Conservation (phyloP, 306 rosid genomes). For the Abrus precatorius region DNA sequence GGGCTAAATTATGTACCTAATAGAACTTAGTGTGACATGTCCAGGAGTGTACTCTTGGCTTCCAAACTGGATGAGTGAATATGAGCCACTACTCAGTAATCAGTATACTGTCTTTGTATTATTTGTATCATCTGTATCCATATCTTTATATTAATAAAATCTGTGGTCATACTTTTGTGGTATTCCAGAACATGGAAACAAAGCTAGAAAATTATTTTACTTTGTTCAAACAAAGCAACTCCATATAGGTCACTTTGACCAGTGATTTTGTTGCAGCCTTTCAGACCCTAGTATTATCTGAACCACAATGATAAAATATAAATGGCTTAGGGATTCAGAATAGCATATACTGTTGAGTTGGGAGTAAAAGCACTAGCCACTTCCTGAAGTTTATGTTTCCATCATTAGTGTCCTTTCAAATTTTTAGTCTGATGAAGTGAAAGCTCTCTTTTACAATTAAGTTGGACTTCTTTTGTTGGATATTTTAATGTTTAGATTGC, state of each 20-base stretch:
- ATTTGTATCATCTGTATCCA: slow-evolving; percentile 14
- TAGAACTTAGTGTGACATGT: slow-evolving; percentile 12
- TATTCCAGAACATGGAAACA: slow-evolving; percentile 26
- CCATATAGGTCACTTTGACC: background rate
- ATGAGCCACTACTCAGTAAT: background rate
- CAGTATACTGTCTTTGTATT: background rate
- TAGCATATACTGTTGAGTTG: slow-evolving; percentile 1
- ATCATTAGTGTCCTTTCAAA: background rate
- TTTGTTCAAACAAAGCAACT: slow-evolving; percentile 29
- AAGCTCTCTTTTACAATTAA: slow-evolving; percentile 15
- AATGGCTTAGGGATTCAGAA: slow-evolving; percentile 32
- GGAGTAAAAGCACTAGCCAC: slow-evolving; percentile 26
- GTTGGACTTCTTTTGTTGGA: background rate
- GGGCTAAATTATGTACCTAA: slow-evolving; percentile 11
- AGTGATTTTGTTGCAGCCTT: slow-evolving; percentile 18
- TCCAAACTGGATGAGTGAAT: slow-evolving; percentile 11
- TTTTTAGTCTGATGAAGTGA: background rate
- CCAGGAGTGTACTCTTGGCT: slow-evolving; percentile 8
- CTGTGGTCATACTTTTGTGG: slow-evolving; percentile 17
- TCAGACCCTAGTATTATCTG: slow-evolving; percentile 29
- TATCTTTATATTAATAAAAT: slow-evolving; percentile 6
- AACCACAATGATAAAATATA: slow-evolving; percentile 17
- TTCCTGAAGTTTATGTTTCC: slow-evolving; percentile 1
- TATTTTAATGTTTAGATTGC: background rate
- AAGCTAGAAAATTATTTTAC: slow-evolving; percentile 30